Evolutionary conservation across 2,329 filamentous ascomycete genomes (phyloP).

Genomic region (Stemphylium beticola): DNA sequence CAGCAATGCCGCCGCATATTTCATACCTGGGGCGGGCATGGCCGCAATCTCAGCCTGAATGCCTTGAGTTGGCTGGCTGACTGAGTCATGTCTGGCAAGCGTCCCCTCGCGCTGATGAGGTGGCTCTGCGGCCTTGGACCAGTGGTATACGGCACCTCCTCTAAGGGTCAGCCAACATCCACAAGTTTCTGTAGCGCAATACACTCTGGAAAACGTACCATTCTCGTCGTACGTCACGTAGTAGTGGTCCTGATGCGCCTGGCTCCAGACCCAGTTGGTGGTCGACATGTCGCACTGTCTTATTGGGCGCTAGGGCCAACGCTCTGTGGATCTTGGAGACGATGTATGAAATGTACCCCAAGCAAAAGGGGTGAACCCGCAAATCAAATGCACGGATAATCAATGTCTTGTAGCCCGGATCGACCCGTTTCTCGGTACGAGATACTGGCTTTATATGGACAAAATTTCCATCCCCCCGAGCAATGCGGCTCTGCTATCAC

Average conservation of each 20-base stretch:
- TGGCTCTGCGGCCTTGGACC: neutral
- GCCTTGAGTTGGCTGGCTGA: too few species aligned
- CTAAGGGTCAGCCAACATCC: neutral
- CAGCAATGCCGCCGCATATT: too few species aligned
- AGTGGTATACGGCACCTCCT: neutral
- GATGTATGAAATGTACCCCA: neutral
- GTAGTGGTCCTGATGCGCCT: conserved; percentile 9
- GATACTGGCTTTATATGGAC: too few species aligned
- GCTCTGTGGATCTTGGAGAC: neutral
- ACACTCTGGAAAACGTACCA: neutral
- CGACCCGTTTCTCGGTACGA: neutral
- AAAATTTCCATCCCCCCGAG: too few species aligned
- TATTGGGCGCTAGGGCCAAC: neutral
- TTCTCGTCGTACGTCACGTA: conserved; percentile 1
- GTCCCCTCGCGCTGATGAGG: too few species aligned
- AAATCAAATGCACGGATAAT: neutral
- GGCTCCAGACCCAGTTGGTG: conserved; percentile 13
- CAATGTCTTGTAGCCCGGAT: neutral
- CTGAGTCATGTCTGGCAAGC: too few species aligned
- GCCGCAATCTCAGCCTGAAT: too few species aligned
- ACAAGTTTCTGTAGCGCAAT: neutral
- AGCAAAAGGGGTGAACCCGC: neutral
- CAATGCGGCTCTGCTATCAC: too few species aligned
- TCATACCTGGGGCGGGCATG: conserved; percentile 1
- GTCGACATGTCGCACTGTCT: conserved; percentile 4